phyloP scores from a whole-genome alignment of 176 grass and related monocot genomes.

The Cenchrus fungigraminus region DNA sequence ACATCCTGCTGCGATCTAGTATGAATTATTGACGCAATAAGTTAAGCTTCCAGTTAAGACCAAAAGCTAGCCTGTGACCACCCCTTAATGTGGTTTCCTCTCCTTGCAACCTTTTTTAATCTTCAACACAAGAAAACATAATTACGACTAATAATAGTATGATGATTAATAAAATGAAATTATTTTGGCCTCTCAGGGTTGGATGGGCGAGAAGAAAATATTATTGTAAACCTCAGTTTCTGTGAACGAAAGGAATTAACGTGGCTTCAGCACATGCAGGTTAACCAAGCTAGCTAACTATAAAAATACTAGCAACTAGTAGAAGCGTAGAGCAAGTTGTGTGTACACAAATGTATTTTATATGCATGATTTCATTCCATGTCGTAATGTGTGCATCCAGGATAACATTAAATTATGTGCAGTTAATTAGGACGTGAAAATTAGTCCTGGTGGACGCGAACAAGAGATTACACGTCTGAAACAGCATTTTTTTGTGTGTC shows the following conservation, averaged over 20 bases:
- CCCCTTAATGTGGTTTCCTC: neutral
- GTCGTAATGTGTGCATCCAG: neutral
- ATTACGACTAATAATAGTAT: neutral
- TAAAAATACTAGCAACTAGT: conserved; percentile 10
- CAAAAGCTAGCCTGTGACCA: neutral
- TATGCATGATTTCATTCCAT: neutral
- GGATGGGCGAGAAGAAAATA: neutral
- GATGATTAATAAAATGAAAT: neutral
- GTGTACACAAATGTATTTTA: neutral
- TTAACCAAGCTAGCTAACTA: neutral
- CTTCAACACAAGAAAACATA: neutral
- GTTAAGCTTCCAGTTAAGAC: neutral
- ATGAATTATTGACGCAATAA: neutral
- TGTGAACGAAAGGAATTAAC: neutral
- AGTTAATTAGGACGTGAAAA: neutral
- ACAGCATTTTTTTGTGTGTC: too few relatives aligned
- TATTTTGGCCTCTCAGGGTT: neutral
- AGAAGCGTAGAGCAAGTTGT: neutral
- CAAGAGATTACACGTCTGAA: too few relatives aligned
- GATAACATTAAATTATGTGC: neutral
- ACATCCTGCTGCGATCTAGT: neutral
- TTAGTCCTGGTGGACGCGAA: neutral
- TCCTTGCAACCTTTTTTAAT: neutral
- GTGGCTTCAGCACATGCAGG: neutral
- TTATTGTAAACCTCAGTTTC: neutral